Conservation (phyloP, 139 green algal species). For the Coelastrella sp. region DNA sequence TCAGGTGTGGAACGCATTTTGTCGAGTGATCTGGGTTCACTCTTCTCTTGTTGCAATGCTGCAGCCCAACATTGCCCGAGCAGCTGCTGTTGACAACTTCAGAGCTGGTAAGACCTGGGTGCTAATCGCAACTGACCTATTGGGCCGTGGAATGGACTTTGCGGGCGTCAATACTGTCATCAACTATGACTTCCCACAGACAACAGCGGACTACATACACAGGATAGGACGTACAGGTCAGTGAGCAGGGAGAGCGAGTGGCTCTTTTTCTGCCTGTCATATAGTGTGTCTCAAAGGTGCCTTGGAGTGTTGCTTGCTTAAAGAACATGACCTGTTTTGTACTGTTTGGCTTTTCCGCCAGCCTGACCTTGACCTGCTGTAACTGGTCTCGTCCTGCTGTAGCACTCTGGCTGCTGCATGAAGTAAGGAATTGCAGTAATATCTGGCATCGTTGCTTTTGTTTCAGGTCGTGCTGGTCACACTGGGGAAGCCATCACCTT, state of each 20-base stretch:
- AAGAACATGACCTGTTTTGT: too few relatives aligned
- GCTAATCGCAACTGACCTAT: conserved; percentile 95
- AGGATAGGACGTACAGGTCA: conserved; percentile 89
- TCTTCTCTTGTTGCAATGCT: too few relatives aligned
- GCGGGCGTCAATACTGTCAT: conserved; percentile 92
- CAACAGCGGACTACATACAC: conserved; percentile 94
- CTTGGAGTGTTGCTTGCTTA: too few relatives aligned
- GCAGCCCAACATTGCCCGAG: conserved; percentile 67
- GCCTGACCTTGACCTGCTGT: too few relatives aligned
- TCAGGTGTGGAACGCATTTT: too few relatives aligned
- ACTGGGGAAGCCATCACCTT: conserved; percentile 86
- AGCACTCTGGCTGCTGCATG: too few relatives aligned
- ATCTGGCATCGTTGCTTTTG: conserved; percentile 3
- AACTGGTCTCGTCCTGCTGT: too few relatives aligned
- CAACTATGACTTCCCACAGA: conserved; percentile 95
- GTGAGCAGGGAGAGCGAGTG: background rate
- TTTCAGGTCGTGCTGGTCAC: background rate
- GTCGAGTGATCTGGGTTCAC: too few relatives aligned
- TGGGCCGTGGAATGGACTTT: conserved; percentile 94
- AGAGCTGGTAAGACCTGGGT: conserved; percentile 84
- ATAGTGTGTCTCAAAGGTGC: too few relatives aligned
- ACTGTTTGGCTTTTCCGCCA: too few relatives aligned
- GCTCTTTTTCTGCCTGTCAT: too few relatives aligned
- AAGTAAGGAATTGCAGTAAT: too few relatives aligned
- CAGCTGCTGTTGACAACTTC: conserved; percentile 84